A percentile compares a stretch with the other conserved stretches of the same genome.
phyloP scores from a whole-genome alignment of 257 asterid species.

The Salvia miltiorrhiza region DNA sequence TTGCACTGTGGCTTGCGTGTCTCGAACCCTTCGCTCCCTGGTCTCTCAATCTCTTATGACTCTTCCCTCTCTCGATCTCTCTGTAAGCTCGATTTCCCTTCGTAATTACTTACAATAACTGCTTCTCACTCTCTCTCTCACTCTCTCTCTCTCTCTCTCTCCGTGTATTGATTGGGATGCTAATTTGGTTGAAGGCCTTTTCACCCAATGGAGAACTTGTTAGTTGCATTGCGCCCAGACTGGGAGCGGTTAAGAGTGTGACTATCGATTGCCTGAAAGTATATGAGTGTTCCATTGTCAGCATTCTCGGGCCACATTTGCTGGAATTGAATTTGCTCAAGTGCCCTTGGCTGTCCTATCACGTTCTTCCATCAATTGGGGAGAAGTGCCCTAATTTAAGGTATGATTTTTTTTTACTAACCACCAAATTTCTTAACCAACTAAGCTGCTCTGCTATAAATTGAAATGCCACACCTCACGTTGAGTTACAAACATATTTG shows the following conservation, averaged over 20 bases:
- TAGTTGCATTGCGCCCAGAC: constrained; percentile 34
- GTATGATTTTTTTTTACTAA: constrained; percentile 22
- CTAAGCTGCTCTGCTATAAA: background rate
- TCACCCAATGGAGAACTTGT: constrained; percentile 48
- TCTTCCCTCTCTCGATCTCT: constrained; percentile 54
- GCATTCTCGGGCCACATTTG: constrained; percentile 46
- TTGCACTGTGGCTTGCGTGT: constrained; percentile 59
- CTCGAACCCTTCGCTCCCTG: constrained; percentile 33
- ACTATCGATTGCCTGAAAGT: constrained; percentile 63
- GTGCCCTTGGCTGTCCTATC: constrained; percentile 45
- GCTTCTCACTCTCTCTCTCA: background rate
- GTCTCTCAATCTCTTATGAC: constrained; percentile 45
- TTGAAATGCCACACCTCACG: background rate
- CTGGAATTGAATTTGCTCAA: constrained; percentile 64
- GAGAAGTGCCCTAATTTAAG: constrained; percentile 63
- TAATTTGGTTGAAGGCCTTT: constrained; percentile 42
- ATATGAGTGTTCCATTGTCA: constrained; percentile 36
- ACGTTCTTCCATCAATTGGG: constrained; percentile 46
- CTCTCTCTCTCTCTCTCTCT: background rate
- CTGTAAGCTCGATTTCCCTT: constrained; percentile 40
- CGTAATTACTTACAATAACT: background rate
- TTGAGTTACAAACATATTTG: background rate
- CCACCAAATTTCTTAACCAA: background rate
- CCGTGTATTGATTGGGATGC: constrained; percentile 2
- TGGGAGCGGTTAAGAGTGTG: constrained; percentile 38